Evolutionary conservation across 805 yeast species (phyloP).

Genomic region (Teunomyces lycoperdinae): DNA sequence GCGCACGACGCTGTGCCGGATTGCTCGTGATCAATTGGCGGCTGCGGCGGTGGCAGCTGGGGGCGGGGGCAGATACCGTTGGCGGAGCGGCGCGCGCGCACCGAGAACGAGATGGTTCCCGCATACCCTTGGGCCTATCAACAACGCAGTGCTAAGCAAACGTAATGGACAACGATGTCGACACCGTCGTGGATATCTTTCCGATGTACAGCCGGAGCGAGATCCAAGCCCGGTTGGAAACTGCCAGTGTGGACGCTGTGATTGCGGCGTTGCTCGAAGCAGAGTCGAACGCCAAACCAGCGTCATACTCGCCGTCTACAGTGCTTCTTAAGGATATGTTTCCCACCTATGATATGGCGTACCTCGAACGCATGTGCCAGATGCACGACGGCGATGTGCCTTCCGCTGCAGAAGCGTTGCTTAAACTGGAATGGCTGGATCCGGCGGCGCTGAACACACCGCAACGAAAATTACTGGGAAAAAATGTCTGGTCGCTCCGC

Average conservation of each 20-base stretch:
- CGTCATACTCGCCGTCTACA: neutral
- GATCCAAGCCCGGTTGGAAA: slow-evolving; percentile 22
- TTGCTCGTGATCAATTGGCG: slow-evolving; percentile 35
- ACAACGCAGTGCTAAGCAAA: neutral
- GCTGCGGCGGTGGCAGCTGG: too few species aligned
- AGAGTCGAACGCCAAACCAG: neutral
- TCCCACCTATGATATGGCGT: slow-evolving; percentile 34
- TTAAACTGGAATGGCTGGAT: neutral
- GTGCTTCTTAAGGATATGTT: slow-evolving; percentile 40
- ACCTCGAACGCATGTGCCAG: neutral
- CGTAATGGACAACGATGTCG: slow-evolving; percentile 11
- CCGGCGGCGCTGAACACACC: too few species aligned
- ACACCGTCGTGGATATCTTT: slow-evolving; percentile 25
- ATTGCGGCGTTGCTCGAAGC: slow-evolving; percentile 23
- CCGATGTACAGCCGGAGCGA: slow-evolving; percentile 25
- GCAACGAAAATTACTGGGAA: too few species aligned
- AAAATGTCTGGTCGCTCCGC: neutral
- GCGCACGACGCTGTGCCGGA: slow-evolving; percentile 41
- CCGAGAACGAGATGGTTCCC: slow-evolving; percentile 43
- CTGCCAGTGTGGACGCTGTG: slow-evolving; percentile 19
- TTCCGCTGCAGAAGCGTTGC: neutral
- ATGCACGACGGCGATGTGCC: neutral
- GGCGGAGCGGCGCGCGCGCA: slow-evolving; percentile 40
- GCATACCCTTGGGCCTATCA: slow-evolving; percentile 37
- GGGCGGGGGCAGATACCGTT: slow-evolving; percentile 14